A percentile compares a stretch with the other conserved stretches of the same genome.
These are phyloP conservation scores for Penicillium sp. DNA, from an alignment of 2,329 filamentous ascomycete species.

Conservation along the genomic window DNA sequence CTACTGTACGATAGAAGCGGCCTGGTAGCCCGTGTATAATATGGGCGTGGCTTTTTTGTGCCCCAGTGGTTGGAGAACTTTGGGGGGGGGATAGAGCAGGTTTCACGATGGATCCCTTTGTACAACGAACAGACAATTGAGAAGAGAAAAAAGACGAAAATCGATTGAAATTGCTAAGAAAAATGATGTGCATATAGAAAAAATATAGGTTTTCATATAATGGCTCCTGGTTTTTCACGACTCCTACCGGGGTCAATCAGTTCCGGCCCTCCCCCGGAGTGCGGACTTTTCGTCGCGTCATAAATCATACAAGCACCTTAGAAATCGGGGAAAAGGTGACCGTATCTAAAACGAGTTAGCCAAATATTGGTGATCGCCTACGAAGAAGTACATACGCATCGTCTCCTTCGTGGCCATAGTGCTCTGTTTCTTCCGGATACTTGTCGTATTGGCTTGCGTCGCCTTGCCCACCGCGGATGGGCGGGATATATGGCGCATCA, in stretches of 20 bases:
- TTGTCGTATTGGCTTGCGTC: constrained; percentile 98
- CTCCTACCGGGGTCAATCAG: constrained; percentile 20
- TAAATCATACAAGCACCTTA: constrained; percentile 46
- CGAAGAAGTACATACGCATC: constrained; percentile 71
- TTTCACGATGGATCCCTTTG: constrained; percentile 9
- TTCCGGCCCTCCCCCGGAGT: constrained; percentile 15
- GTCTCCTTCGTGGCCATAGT: constrained; percentile 74
- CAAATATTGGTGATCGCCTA: not conserved
- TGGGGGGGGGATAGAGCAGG: constrained; percentile 8
- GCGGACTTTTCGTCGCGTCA: constrained; percentile 33
- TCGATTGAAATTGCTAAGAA: constrained; percentile 26
- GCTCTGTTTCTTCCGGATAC: constrained; percentile 94
- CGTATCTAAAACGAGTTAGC: constrained; percentile 54
- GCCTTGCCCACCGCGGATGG: constrained; percentile 87
- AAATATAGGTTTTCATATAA: constrained; percentile 18
- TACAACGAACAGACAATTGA: constrained; percentile 17
- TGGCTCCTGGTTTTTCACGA: constrained; percentile 21
- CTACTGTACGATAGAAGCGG: constrained; percentile 23
- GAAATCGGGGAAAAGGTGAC: constrained; percentile 74
- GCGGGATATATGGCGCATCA: constrained; percentile 94
- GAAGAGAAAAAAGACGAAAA: constrained; percentile 15
- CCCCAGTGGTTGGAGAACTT: constrained; percentile 11
- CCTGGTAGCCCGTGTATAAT: constrained; percentile 26
- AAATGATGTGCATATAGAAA: constrained; percentile 15
- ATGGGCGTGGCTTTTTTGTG: constrained; percentile 18